Evolutionary conservation across 2,329 filamentous ascomycete genomes (phyloP), one percentile per base, ranked within the genome.

Genomic region (Chaetomium sp.): DNA sequence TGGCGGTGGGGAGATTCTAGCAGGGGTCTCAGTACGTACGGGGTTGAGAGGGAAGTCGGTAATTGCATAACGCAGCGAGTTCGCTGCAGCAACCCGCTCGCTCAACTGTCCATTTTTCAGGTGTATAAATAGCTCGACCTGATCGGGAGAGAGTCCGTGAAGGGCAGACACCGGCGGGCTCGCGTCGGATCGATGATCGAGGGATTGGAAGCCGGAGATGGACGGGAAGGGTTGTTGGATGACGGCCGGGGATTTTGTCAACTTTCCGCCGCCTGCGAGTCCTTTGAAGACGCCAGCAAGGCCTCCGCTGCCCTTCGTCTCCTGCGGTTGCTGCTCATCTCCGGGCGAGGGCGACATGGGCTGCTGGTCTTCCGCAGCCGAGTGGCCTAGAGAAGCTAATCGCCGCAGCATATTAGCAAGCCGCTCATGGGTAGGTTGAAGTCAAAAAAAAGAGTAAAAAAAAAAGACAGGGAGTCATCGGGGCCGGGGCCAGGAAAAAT

Each of bases 251-350:
- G 83, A 81, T 70, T 84, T 87, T 54, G 79, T 80, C 64, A 82
- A 77, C 74, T 82, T 87, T 8, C 59, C 57, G 64, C 80, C 80
- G 71, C 81, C 81, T 57, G 86, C 83, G 70, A 89, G 78, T 70
- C 83, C 86, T 72, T 87, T 87, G 73, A 89, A 86, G 67, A 89
- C 86, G 70, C 85, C 84, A 71, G 85, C 85, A 71, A 89, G 80
- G 70, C 85, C 85, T 67, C 85, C 80, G 49, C 80, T 75, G 72
- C 77, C 81, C 77, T 80, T 84, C 64, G 83, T 78, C 74, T 89
- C 86, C 71, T 82, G 81, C 68, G 82, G 81, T 66, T 81, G 79
- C 69, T 78, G 74, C 72, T 81, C 82, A 79, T 88, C 85, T 79
- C 84, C 84, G 70, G 82, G 78, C 72, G 82, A 81, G 66, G 84